These are phyloP conservation scores for Ganoderma sp. DNA, from an alignment of 1,284 basidiomycete species.

Conservation along the genomic window DNA sequence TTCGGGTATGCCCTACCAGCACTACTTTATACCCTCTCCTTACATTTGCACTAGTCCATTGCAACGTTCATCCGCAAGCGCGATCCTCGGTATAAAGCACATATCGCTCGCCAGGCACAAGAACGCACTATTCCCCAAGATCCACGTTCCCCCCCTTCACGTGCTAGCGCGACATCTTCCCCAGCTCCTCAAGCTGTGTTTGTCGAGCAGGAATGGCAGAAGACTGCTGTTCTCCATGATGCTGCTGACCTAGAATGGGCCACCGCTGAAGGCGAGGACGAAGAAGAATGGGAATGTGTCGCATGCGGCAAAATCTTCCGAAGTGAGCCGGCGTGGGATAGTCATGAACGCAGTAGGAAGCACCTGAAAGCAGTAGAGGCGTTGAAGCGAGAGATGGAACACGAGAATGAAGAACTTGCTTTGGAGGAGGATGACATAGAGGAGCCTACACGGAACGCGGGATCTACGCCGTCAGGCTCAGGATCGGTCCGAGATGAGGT, in stretches of 20 bases:
- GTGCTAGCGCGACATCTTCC: slow-evolving; percentile 27
- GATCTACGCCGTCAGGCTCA: not conserved
- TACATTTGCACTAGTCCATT: slow-evolving; percentile 60
- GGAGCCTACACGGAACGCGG: slow-evolving; percentile 19
- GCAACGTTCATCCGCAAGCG: slow-evolving; percentile 90
- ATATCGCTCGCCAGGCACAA: slow-evolving; percentile 61
- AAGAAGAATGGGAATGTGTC: slow-evolving; percentile 93
- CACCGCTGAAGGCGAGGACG: slow-evolving; percentile 67
- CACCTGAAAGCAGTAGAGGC: slow-evolving; percentile 88
- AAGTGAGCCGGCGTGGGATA: slow-evolving; percentile 94
- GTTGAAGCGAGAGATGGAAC: slow-evolving; percentile 75
- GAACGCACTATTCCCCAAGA: slow-evolving; percentile 41
- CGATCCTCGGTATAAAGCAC: slow-evolving; percentile 88
- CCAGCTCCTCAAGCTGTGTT: slow-evolving; percentile 47
- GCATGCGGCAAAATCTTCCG: slow-evolving; percentile 92
- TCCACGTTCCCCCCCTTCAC: slow-evolving; percentile 30
- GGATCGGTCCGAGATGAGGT: slow-evolving; percentile 12
- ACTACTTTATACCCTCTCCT: slow-evolving; percentile 3
- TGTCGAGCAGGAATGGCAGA: slow-evolving; percentile 87
- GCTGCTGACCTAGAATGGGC: slow-evolving; percentile 74
- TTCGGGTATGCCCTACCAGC: slow-evolving; percentile 64
- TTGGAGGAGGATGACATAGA: slow-evolving; percentile 34
- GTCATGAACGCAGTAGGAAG: slow-evolving; percentile 96
- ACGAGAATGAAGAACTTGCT: slow-evolving; percentile 75
- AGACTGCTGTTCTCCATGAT: slow-evolving; percentile 48